Conservation (phyloP, 208 protist genomes). For the Wallacemonas sp. region DNA sequence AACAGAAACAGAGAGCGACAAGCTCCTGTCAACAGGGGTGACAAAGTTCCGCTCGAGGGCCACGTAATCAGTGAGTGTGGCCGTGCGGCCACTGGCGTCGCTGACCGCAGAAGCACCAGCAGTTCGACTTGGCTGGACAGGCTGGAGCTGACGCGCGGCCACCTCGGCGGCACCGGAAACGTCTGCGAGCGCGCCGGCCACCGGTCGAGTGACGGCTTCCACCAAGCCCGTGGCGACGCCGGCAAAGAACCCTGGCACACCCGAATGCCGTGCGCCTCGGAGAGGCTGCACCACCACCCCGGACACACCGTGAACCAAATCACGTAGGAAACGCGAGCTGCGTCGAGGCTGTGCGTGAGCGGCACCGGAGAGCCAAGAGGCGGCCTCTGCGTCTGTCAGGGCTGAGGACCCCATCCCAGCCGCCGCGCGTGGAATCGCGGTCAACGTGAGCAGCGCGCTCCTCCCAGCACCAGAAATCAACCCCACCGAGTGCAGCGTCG, state of each 20-base stretch:
- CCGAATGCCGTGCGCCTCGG: constrained; percentile 32
- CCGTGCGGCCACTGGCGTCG: no score
- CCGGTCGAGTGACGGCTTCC: constrained; percentile 47
- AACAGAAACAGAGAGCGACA: no score
- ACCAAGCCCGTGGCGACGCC: constrained; percentile 60
- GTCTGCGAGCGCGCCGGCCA: constrained; percentile 54
- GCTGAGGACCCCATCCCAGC: no score
- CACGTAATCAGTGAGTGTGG: no score
- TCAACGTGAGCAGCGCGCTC: constrained; percentile 34
- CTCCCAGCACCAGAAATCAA: constrained; percentile 56
- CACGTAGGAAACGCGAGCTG: constrained; percentile 15
- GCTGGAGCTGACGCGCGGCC: constrained; percentile 31
- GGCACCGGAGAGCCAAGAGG: background rate
- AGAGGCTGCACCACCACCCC: constrained; percentile 44
- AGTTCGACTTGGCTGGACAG: no score
- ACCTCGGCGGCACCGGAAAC: constrained; percentile 64
- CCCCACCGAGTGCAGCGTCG: constrained; percentile 70
- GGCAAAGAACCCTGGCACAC: constrained; percentile 50
- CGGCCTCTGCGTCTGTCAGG: no score
- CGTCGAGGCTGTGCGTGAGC: constrained; percentile 1
- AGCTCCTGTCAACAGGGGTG: no score
- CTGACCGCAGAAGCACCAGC: no score
- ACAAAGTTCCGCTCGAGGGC: no score
- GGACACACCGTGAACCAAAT: constrained; percentile 34
- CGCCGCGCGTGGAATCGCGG: background rate